These are phyloP conservation scores for Aspergillus alliaceus DNA, from an alignment of 2,329 filamentous ascomycete genomes.

Conservation along the genomic window DNA sequence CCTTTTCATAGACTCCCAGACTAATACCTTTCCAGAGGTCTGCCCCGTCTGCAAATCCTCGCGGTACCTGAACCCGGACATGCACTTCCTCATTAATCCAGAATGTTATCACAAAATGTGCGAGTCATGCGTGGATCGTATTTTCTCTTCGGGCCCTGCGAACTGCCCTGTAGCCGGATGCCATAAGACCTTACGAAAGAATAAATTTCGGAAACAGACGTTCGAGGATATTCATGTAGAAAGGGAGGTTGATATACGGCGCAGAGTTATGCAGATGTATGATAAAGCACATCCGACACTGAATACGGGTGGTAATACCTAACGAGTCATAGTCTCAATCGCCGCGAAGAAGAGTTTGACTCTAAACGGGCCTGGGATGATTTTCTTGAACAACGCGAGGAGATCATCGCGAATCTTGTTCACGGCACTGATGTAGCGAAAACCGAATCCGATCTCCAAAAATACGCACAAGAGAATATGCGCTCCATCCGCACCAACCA, in stretches of 20 bases:
- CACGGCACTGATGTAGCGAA: conserved; percentile 67
- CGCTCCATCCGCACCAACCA: conserved; percentile 56
- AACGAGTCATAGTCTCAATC: conserved; percentile 69
- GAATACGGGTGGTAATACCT: not conserved
- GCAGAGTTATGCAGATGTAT: conserved; percentile 66
- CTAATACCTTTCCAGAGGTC: conserved; percentile 58
- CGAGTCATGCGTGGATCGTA: conserved; percentile 88
- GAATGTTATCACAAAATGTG: conserved; percentile 99
- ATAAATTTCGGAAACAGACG: conserved; percentile 81
- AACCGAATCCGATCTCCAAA: conserved; percentile 59
- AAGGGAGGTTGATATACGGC: conserved; percentile 88
- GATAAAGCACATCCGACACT: not conserved
- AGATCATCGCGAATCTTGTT: conserved; percentile 85
- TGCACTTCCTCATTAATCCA: conserved; percentile 94
- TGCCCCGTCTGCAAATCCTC: conserved; percentile 98
- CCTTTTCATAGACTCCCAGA: not conserved
- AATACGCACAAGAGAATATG: conserved; percentile 73
- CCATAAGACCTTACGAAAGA: conserved; percentile 79
- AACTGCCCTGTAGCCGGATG: conserved; percentile 91
- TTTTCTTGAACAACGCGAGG: conserved; percentile 90
- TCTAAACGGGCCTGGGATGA: conserved; percentile 82
- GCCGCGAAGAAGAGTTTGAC: conserved; percentile 87
- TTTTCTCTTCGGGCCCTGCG: conserved; percentile 88
- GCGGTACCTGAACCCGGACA: conserved; percentile 89
- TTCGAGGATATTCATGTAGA: conserved; percentile 87